Evolutionary conservation across 306 rosid genomes (phyloP), one percentile per base, ranked within the genome.

Genomic region (Mimosa bimucronata): DNA sequence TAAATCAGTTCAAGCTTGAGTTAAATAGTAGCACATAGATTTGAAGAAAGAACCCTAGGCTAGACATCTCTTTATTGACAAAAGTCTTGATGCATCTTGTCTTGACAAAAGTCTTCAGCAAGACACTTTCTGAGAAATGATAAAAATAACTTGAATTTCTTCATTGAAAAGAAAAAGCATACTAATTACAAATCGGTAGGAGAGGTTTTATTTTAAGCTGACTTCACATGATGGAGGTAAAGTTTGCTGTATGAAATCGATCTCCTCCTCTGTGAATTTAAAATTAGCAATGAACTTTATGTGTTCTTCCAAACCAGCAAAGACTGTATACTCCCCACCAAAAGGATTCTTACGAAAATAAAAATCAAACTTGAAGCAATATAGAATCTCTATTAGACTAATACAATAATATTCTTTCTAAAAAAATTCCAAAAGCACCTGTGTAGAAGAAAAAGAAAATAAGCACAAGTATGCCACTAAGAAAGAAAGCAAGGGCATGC

Each of bases 331-430:
- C 86, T 96, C 99, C 62, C 99, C 99, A 57, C 99, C 97, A 77
- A 96, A 96, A 12, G 99, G 99, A 85, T 89, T 96, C 92, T 78
- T 96, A 83, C 99, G 97, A 83, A 91, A 96, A 87, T 91, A 96
- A 82, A 96, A 87, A 89, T 96, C 99, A 61, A 96, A 96, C 90
- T 98, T 96, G 97, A 78, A 86, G 6, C 75, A 87, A 82, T 65
- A 23, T 23, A 81, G 38, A 55, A 69, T 4, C 62, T 61, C 52
- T 21, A 58, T 45, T 25, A 53, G 60, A 53, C 60, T 5, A 53
- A 19, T 6, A 74, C 41, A 12, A 52, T 31, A 84, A 82, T 53
- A 75, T 76, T 73, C 76, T 13, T 40, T 0, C 78, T 66, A 84
- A 34, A 62, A 76, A 52, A 73, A 74, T 73, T 25, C 72, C 71